A percentile compares a stretch with the other conserved stretches of the same genome.
Evolutionary conservation across 306 rosid species (phyloP).

Genomic region (Cucurbita maxima): DNA sequence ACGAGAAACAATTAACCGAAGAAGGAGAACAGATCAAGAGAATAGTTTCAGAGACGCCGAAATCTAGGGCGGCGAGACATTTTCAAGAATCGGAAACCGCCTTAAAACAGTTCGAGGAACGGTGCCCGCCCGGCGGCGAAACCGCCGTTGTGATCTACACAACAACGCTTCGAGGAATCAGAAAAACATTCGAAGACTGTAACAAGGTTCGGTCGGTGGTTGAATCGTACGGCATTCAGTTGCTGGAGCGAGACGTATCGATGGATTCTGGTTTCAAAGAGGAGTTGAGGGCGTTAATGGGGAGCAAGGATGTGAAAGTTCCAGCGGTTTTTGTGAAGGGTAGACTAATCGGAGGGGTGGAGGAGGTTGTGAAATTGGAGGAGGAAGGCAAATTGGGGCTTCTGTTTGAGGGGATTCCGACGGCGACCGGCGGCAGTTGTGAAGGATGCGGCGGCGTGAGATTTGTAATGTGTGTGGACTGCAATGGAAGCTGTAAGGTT

Average conservation of each 20-base stretch:
- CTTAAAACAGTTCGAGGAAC: slow-evolving; percentile 32
- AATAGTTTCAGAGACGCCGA: slow-evolving; percentile 46
- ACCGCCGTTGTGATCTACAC: slow-evolving; percentile 57
- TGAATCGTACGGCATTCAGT: slow-evolving; percentile 41
- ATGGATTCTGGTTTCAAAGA: slow-evolving; percentile 93
- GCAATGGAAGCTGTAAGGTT: slow-evolving; percentile 86
- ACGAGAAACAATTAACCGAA: slow-evolving; percentile 49
- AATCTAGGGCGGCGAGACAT: slow-evolving; percentile 15
- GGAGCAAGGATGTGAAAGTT: slow-evolving; percentile 46
- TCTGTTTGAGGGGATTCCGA: slow-evolving; percentile 57
- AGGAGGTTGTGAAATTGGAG: slow-evolving; percentile 59
- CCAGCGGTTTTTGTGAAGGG: slow-evolving; percentile 74
- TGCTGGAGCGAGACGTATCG: slow-evolving; percentile 66
- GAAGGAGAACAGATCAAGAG: slow-evolving; percentile 81
- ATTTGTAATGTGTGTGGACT: slow-evolving; percentile 60
- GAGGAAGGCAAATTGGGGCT: slow-evolving; percentile 60
- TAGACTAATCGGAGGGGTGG: slow-evolving; percentile 62
- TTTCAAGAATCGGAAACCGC: slow-evolving; percentile 19
- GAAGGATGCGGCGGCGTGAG: slow-evolving; percentile 66
- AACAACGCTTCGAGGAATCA: slow-evolving; percentile 76
- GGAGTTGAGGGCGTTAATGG: slow-evolving; percentile 57
- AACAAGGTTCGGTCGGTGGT: slow-evolving; percentile 50
- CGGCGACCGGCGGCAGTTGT: slow-evolving; percentile 36
- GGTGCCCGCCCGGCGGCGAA: slow-evolving; percentile 63
- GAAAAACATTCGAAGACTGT: slow-evolving; percentile 85